Percentiles rank a stretch among this genome's conserved stretches.
Evolutionary conservation across 805 yeast species (phyloP).

Genomic region (Clavispora carvajalis): DNA sequence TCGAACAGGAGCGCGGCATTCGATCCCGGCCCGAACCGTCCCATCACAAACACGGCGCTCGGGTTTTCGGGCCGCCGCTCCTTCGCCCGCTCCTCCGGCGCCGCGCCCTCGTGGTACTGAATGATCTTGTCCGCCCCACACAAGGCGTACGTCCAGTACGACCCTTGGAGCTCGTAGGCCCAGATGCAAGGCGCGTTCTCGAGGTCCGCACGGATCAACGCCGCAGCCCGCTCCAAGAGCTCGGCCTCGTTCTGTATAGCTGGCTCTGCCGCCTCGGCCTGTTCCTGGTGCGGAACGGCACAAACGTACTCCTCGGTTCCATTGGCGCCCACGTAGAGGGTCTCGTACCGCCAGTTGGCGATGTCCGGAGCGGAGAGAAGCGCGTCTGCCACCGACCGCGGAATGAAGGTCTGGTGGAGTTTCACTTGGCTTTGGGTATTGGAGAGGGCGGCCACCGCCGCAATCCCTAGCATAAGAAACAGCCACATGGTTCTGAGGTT

Average conservation of each 20-base stretch:
- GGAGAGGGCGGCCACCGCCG: background rate
- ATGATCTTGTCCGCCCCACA: conserved; percentile 45
- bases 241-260: conserved; percentile 3
- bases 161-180: conserved; percentile 22
- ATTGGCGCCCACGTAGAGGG: background rate
- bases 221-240: conserved; percentile 9
- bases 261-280: background rate
- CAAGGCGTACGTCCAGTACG: conserved; percentile 52
- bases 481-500: background rate
- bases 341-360: background rate
- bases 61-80: conserved; percentile 28
- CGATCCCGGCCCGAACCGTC: conserved; percentile 22
- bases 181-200: conserved; percentile 8
- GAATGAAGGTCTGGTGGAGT: conserved; percentile 7
- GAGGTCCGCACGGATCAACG: conserved; percentile 8
- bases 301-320: conserved; percentile 10
- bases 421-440: conserved; percentile 3
- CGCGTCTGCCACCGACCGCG: conserved; percentile 7
- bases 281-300: conserved; percentile 5
- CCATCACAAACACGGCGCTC: conserved; percentile 29
- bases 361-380: conserved; percentile 2
- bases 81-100: conserved; percentile 17
- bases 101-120: conserved; percentile 41
- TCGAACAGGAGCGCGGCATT: conserved; percentile 5
- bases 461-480: background rate